Evolutionary conservation across 2,329 filamentous ascomycete genomes (phyloP), one percentile per base, ranked within the genome.

Genomic region (Aureobasidium sp.): DNA sequence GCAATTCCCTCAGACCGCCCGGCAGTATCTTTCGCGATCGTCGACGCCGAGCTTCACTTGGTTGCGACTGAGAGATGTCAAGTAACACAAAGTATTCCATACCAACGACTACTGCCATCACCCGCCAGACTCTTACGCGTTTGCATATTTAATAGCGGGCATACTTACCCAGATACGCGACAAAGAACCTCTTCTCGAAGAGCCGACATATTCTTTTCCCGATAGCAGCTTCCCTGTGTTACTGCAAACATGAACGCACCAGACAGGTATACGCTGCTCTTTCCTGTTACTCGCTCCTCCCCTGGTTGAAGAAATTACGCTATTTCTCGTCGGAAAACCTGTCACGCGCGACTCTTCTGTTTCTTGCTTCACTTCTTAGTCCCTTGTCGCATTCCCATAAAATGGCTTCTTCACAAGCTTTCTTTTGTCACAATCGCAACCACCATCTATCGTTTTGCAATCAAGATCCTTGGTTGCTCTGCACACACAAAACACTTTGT

Each of bases 241-340:
- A 60, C 48, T 34, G 48, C 47, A 59, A 68, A 67, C 58, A 83
- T 83, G 81, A 83, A 83, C 72, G 78, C 78, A 21, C 78, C 78
- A 67, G 78, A 80, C 65, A 76, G 78, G 81, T 83, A 74, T 73
- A 76, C 72, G 55, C 64, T 10, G 41, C 51, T 44, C 45, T 27
- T 61, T 53, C 57, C 41, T 21, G 57, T 61, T 59, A 5, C 32
- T 58, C 41, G 41, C 34, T 39, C 42, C 16, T 44, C 47, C 41
- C 41, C 16, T 21, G 41, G 10, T 57, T 16, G 16, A 30, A 42
- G 25, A 25, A 29, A n/a, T 9, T 34, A 29, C 30, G 25, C 34
- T 37, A 4, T 27, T 41, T 30, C 16, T 16, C 37, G 14, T 27
- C 10, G 21, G 30, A 0, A 6, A 16, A n/a, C 39, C 36, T 13